Conservation (phyloP, 2,329 filamentous ascomycete genomes). For the Alternaria novae-zelandiae region DNA sequence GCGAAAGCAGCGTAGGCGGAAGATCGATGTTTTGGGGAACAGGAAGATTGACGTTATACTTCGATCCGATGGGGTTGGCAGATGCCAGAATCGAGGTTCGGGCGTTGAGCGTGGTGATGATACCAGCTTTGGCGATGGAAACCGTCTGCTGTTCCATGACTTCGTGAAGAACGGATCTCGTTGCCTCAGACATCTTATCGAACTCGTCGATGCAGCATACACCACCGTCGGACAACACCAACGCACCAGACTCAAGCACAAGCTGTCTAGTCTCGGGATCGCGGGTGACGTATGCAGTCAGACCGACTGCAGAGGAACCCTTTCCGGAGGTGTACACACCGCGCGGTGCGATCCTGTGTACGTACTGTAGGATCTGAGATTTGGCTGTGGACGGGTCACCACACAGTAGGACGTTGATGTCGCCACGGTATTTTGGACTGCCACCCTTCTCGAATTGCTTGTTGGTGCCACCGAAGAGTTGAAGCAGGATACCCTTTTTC, state of each 20-base stretch:
- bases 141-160: conserved; percentile 84
- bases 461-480: conserved; percentile 96
- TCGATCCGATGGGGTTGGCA: conserved; percentile 96
- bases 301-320: conserved; percentile 76
- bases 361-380: conserved; percentile 90
- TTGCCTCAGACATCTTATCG: conserved; percentile 80
- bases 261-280: conserved; percentile 76
- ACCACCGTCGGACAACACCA: conserved; percentile 76
- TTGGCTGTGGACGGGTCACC: conserved; percentile 97
- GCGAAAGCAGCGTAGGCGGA: conserved; percentile 89
- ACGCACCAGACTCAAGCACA: conserved; percentile 75
- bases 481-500: conserved; percentile 96
- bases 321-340: conserved; percentile 80
- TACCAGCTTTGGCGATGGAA: conserved; percentile 78
- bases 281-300: conserved; percentile 78
- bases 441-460: conserved; percentile 97
- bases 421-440: conserved; percentile 92
- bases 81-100: conserved; percentile 95
- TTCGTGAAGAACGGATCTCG: conserved; percentile 76
- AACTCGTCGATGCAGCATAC: conserved; percentile 82
- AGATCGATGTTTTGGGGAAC: conserved; percentile 98
- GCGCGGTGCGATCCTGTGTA: conserved; percentile 96
- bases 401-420: conserved; percentile 96
- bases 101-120: conserved; percentile 89
- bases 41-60: conserved; percentile 94